These are phyloP conservation scores for Leishmania martiniquensis DNA, from an alignment of 208 protist genomes.

Conservation along the genomic window DNA sequence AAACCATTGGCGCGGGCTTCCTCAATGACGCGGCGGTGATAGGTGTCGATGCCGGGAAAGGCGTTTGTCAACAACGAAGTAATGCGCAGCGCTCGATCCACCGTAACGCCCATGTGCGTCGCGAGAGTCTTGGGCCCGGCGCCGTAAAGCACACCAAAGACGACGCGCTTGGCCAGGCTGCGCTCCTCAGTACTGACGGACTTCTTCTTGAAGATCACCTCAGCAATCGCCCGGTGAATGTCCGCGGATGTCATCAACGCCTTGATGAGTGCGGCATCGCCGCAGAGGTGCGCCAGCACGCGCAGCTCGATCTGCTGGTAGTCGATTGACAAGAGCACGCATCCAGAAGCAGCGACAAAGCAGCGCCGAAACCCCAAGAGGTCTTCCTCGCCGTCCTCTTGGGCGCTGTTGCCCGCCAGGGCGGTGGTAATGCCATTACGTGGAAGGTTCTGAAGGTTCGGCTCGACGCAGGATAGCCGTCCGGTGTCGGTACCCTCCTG, in stretches of 20 bases:
- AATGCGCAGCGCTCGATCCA: constrained; percentile 69
- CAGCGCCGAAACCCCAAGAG: constrained; percentile 73
- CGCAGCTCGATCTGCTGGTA: constrained; percentile 93
- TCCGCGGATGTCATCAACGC: constrained; percentile 72
- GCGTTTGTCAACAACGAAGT: constrained; percentile 51
- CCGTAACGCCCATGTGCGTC: constrained; percentile 59
- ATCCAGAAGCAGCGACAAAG: constrained; percentile 68
- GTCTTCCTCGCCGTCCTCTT: constrained; percentile 31
- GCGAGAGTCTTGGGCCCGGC: constrained; percentile 75
- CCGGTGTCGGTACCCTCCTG: constrained; percentile 92
- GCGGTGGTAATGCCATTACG: constrained; percentile 33
- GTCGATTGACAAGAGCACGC: constrained; percentile 80
- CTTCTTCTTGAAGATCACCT: constrained; percentile 75
- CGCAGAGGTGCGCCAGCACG: constrained; percentile 88
- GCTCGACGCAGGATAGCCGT: constrained; percentile 86
- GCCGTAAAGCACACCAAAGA: constrained; percentile 91
- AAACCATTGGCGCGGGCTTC: constrained; percentile 68
- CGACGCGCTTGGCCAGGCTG: constrained; percentile 77
- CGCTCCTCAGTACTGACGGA: constrained; percentile 75
- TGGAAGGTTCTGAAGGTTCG: constrained; percentile 91
- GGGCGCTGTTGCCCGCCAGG: neutral
- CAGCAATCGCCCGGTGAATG: constrained; percentile 81
- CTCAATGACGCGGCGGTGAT: constrained; percentile 65
- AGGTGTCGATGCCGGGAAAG: constrained; percentile 73
- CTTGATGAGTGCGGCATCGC: constrained; percentile 61